Percentiles rank a stretch among this genome's conserved stretches.
Evolutionary conservation across 768 basidiomycete species (phyloP).

Genomic region (Agaricus sinodeliciosus): DNA sequence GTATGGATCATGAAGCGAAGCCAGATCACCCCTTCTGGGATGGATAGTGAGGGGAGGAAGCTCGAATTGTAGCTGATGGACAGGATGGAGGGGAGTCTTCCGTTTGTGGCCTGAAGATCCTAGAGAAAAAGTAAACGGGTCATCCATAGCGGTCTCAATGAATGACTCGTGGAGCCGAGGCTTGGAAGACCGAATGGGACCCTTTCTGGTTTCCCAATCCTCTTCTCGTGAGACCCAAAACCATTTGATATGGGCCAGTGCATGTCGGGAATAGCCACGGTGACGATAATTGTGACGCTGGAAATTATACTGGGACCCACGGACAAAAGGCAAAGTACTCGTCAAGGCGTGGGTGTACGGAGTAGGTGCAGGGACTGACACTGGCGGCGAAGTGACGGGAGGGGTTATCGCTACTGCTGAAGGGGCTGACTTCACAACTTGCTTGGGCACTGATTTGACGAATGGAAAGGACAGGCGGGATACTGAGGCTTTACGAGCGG

Average conservation of each 20-base stretch:
- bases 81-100: constrained; percentile 3
- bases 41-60: constrained; percentile 35
- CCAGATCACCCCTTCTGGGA: constrained; percentile 61
- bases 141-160: constrained; percentile 4
- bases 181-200: constrained; percentile 9
- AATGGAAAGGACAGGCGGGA: constrained; percentile 7
- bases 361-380: constrained; percentile 2
- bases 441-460: neutral
- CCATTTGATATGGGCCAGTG: constrained; percentile 51
- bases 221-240: constrained; percentile 57
- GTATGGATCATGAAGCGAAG: constrained; percentile 51
- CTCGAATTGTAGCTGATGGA: constrained; percentile 3
- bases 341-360: constrained; percentile 26
- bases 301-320: neutral
- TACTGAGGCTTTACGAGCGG: neutral
- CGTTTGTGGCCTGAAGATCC: neutral
- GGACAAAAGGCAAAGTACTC: constrained; percentile 18
- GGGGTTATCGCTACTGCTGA: neutral
- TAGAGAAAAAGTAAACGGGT: neutral
- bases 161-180: constrained; percentile 6
- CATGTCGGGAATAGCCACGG: constrained; percentile 58
- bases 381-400: neutral
- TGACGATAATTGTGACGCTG: constrained; percentile 42
- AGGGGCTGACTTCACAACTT: neutral
- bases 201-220: constrained; percentile 31